Conservation (phyloP, 352 stramenopile species). For the Phytophthora rubi region DNA sequence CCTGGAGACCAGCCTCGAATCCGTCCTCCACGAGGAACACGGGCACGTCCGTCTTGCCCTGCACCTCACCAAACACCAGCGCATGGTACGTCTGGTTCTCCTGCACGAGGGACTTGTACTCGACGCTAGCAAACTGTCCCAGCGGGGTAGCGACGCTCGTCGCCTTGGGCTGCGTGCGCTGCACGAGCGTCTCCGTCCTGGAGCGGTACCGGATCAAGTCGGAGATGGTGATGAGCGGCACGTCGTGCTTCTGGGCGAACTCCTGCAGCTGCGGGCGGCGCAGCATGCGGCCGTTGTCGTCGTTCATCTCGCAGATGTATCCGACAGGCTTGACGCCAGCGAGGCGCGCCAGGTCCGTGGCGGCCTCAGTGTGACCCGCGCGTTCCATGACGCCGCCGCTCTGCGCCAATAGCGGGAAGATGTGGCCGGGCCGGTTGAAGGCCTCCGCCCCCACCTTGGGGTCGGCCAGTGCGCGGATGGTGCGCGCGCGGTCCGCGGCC, state of each 20-base stretch:
- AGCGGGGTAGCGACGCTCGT: slow-evolving; percentile 62
- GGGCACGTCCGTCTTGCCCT: slow-evolving; percentile 39
- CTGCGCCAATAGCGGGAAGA: slow-evolving; percentile 78
- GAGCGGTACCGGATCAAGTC: slow-evolving; percentile 95
- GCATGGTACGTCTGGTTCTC: slow-evolving; percentile 64
- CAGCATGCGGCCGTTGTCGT: slow-evolving; percentile 81
- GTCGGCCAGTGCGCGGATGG: slow-evolving; percentile 93
- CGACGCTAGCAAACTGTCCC: slow-evolving; percentile 68
- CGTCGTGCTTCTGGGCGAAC: slow-evolving; percentile 91
- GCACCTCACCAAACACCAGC: slow-evolving; percentile 56
- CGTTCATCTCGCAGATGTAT: slow-evolving; percentile 91
- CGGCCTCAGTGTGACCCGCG: slow-evolving; percentile 97
- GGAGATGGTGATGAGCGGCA: slow-evolving; percentile 97
- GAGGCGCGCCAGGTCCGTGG: slow-evolving; percentile 94
- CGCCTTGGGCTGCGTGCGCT: slow-evolving; percentile 41
- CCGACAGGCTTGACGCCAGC: slow-evolving; percentile 89
- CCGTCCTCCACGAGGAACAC: slow-evolving; percentile 80
- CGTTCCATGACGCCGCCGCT: slow-evolving; percentile 76
- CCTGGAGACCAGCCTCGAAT: slow-evolving; percentile 50
- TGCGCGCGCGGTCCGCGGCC: slow-evolving; percentile 93
- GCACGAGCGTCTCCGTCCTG: slow-evolving; percentile 71
- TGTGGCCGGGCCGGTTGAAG: slow-evolving; percentile 84
- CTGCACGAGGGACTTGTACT: slow-evolving; percentile 72
- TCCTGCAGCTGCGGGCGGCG: slow-evolving; percentile 80
- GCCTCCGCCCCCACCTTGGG: slow-evolving; percentile 39